These are phyloP conservation scores for Solanum neorickii DNA, from an alignment of 257 asterid genomes.

Conservation along the genomic window DNA sequence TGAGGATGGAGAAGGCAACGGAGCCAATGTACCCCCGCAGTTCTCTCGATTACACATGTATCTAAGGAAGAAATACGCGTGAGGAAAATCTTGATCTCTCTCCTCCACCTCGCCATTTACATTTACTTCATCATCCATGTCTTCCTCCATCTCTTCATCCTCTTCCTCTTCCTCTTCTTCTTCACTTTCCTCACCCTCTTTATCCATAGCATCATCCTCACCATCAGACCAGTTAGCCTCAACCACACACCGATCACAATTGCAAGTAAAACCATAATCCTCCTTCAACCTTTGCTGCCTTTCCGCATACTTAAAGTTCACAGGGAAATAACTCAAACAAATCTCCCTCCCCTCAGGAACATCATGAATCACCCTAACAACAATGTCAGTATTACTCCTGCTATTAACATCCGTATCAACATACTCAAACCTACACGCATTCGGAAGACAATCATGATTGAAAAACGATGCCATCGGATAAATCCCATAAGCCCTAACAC, in stretches of 20 bases:
- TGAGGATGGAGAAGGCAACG: slow-evolving; percentile 36
- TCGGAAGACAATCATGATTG: slow-evolving; percentile 96
- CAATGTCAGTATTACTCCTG: slow-evolving; percentile 31
- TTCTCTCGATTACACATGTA: slow-evolving; percentile 70
- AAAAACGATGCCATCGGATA: slow-evolving; percentile 77
- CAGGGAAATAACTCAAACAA: slow-evolving; percentile 88
- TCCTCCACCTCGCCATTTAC: slow-evolving; percentile 9
- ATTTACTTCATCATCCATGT: slow-evolving; percentile 17
- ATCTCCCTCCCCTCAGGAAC: slow-evolving; percentile 65
- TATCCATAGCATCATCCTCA: slow-evolving; percentile 39
- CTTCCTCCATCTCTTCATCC: slow-evolving; percentile 41
- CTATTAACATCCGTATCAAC: slow-evolving; percentile 31
- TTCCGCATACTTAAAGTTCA: slow-evolving; percentile 55
- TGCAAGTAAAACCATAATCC: slow-evolving; percentile 70
- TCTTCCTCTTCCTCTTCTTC: slow-evolving; percentile 8
- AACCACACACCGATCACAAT: slow-evolving; percentile 87
- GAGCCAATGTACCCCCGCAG: slow-evolving; percentile 94
- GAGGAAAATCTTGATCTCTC: slow-evolving; percentile 58
- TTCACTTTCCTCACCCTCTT: slow-evolving; percentile 1
- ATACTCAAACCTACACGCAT: slow-evolving; percentile 89
- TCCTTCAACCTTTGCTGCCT: slow-evolving; percentile 81
- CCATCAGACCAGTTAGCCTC: slow-evolving; percentile 87
- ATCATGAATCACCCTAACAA: slow-evolving; percentile 71
- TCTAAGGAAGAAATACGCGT: slow-evolving; percentile 66
- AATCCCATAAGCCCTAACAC: slow-evolving; percentile 80